Conservation (phyloP, 441 rosid species). For the Jatropha podagrica region DNA sequence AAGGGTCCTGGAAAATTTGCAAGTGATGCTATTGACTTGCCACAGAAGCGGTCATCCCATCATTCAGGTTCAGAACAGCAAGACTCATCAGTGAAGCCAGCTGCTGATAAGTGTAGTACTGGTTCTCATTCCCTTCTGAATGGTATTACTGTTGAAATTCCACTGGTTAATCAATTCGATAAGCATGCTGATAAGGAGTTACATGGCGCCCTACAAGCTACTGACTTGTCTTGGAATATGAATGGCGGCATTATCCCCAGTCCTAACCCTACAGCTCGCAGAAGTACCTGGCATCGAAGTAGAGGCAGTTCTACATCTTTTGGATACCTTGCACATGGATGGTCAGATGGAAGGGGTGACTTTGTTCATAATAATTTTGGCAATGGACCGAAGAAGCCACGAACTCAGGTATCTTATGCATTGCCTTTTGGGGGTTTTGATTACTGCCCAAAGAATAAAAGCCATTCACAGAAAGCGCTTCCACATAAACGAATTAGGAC, state of each 20-base stretch:
- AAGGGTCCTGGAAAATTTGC: slow-evolving; percentile 35
- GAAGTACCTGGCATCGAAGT: slow-evolving; percentile 75
- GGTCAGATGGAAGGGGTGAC: slow-evolving; percentile 74
- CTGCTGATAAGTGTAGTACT: slow-evolving; percentile 35
- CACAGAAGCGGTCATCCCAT: slow-evolving; percentile 34
- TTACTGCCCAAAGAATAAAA: slow-evolving; percentile 50
- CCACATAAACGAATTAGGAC: slow-evolving; percentile 83
- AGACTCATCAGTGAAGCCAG: slow-evolving; percentile 28
- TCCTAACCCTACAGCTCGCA: slow-evolving; percentile 85
- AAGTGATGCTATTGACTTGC: slow-evolving; percentile 25
- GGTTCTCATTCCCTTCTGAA: slow-evolving; percentile 36
- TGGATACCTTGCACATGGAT: slow-evolving; percentile 58
- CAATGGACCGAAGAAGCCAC: slow-evolving; percentile 82
- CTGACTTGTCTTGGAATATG: slow-evolving; percentile 52
- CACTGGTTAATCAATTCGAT: slow-evolving; percentile 42
- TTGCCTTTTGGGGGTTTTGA: slow-evolving; percentile 70
- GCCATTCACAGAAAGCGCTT: slow-evolving; percentile 50
- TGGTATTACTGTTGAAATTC: slow-evolving; percentile 61
- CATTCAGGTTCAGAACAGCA: slow-evolving; percentile 35
- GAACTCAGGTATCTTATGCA: slow-evolving; percentile 90
- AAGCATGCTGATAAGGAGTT: slow-evolving; percentile 36
- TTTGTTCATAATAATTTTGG: slow-evolving; percentile 56
- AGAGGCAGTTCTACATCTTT: slow-evolving; percentile 49
- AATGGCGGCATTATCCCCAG: slow-evolving; percentile 60
- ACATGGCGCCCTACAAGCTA: slow-evolving; percentile 39